phyloP scores from a whole-genome alignment of 2,329 filamentous ascomycete species.

The Aspergillus fumigatiaffinis region DNA sequence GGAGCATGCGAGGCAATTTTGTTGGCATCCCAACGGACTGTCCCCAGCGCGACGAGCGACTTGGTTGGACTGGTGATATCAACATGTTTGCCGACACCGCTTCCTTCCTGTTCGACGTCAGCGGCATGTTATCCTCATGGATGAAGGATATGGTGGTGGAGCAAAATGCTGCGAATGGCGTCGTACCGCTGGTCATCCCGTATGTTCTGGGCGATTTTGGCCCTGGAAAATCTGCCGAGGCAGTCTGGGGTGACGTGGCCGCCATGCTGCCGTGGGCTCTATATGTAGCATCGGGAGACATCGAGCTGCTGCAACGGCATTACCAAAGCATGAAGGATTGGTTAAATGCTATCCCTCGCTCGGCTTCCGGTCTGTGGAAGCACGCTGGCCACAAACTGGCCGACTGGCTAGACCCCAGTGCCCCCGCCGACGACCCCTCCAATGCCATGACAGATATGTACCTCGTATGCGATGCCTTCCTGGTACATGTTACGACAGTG shows the following conservation, averaged over 20 bases:
- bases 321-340: conserved; percentile 7
- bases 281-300: conserved; percentile 28
- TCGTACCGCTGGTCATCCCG: conserved; percentile 27
- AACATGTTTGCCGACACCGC: conserved; percentile 42
- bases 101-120: conserved; percentile 51
- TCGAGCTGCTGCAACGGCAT: conserved; percentile 21
- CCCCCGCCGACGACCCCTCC: conserved; percentile 28
- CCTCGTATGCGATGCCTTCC: conserved; percentile 32
- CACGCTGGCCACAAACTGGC: conserved; percentile 24
- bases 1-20: conserved; percentile 59
- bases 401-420: conserved; percentile 38
- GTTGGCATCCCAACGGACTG: conserved; percentile 56
- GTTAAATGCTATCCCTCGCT: conserved; percentile 8
- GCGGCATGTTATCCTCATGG: conserved; percentile 50
- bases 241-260: conserved; percentile 36
- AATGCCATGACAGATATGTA: conserved; percentile 24
- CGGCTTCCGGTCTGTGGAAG: conserved; percentile 9
- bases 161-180: conserved; percentile 19
- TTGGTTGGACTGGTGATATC: conserved; percentile 53
- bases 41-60: conserved; percentile 52
- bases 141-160: conserved; percentile 44
- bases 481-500: conserved; percentile 29
- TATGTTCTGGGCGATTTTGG: conserved; percentile 4
- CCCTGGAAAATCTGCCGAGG: conserved; percentile 10
- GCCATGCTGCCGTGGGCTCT: conserved; percentile 32